Base-by-base conservation (phyloP, 2,329 filamentous ascomycete species). In the Plenodomus biglobosus region DNA sequence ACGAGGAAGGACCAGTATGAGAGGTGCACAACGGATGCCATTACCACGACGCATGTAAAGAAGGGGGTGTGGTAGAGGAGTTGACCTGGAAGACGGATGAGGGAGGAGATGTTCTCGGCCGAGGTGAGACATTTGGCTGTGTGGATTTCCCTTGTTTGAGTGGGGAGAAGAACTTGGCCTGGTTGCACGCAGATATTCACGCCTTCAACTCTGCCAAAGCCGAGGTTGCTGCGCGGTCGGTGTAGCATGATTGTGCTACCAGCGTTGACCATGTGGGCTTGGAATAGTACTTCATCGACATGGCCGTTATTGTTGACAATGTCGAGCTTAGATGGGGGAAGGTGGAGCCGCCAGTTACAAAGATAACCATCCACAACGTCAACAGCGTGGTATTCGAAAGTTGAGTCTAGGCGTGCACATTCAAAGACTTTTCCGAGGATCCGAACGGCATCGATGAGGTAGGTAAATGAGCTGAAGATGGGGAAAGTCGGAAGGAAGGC, bases 261-360 rank as follows among this genome's bases (percentile, higher is more conserved):
- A 5, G 50, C 55, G 24, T 65, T 78, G 61, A 95, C 88, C 83
- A 95, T 92, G 54, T 89, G 86, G 1, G 89, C 91, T 69, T 95
- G 90, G 73, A 96, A 95, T 72, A 96, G 85, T 81, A 95, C 87
- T 72, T 95, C 90, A 67, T 96, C 92, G 10, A 92, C 78, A 44
- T 50, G 32, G 17, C 84, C 80, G 24, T 89, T 86, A 58, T 86
- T 83, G 53, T 82, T 80, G 50, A 84, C 81, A 44, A 95, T 76
- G 52, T 89, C 82, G 46, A 79, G 79, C 73, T 95, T 95, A 13
- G 78, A 78, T 15, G 80, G 76, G 0, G 92, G 91, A 0, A 96
- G 76, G 61, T 94, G 87, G 40, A 92, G 81, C 44, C 84, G 81
- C 88, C 90, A 96, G 67, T 90, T 92, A 13, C 79, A 78, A 38